Conservation (phyloP, 1,284 basidiomycete species). For the Marasmius oreades region DNA sequence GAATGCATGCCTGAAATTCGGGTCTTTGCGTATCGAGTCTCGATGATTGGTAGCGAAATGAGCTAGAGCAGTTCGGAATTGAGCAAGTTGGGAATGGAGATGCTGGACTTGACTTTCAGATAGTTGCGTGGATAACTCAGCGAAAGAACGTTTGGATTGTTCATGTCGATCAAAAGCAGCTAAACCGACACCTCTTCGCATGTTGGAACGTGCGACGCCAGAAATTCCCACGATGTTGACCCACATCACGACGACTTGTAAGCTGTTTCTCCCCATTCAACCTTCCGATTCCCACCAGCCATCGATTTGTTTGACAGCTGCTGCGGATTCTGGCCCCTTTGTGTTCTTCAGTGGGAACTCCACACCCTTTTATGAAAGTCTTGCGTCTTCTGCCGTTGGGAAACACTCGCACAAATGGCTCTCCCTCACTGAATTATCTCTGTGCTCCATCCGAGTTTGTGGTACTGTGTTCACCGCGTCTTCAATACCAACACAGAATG, state of each 20-base stretch:
- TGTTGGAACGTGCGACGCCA: no score
- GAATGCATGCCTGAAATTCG: slow-evolving; percentile 88
- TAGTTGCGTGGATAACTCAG: slow-evolving; percentile 76
- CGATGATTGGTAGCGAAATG: slow-evolving; percentile 84
- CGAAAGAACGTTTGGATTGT: slow-evolving; percentile 73
- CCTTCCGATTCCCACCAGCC: neutral
- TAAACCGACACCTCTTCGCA: slow-evolving; percentile 63
- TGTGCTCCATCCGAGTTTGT: no score
- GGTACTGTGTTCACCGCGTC: no score
- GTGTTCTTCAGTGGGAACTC: no score
- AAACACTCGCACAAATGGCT: no score
- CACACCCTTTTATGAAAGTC: no score
- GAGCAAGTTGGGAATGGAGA: slow-evolving; percentile 78
- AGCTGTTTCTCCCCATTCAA: neutral
- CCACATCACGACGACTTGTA: no score
- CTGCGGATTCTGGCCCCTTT: neutral
- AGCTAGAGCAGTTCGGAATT: slow-evolving; percentile 80
- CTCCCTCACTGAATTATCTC: no score
- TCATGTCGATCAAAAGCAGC: slow-evolving; percentile 75
- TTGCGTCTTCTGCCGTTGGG: no score
- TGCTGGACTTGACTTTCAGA: slow-evolving; percentile 74
- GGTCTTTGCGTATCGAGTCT: slow-evolving; percentile 81
- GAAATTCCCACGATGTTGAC: no score
- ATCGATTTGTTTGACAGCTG: neutral
- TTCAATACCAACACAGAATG: no score